Base-by-base conservation (phyloP, 2,329 filamentous ascomycete genomes). In the Catunica adiposa region DNA sequence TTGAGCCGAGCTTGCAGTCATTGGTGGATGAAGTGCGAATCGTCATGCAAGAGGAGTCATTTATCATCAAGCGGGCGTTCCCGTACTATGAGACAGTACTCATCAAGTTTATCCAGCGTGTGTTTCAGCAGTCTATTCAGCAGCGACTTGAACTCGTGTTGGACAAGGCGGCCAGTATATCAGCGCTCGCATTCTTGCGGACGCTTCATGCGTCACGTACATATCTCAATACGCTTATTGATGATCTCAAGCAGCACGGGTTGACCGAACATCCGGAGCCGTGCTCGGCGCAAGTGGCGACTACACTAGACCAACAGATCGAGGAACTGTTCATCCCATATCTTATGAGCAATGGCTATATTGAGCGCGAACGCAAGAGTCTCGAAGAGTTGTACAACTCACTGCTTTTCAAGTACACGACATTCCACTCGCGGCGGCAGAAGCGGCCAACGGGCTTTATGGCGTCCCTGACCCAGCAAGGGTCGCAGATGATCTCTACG, bases 111-210 rank as follows among this genome's bases (percentile, higher is more conserved):
- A 77, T 98, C 53, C 92, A 98, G 68, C 79, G 92, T 61, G 84
- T 98, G 9, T 98, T 98, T 64, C 92, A 98, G 66, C 92, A 98
- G 68, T 97, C 90, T 1, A 89, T 98, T 60, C 94, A 98, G 68
- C 90, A 97, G 67, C 80, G 90, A 14, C 75, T 98, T 8, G 92
- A 98, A 66, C 86, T 94, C 80, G 89, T 98, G 2, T 73, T 98
- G 51, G 89, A 95, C 62, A 97, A 97, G 70, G 92, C 92, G 15
- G 85, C 87, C 61, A 86, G 85, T 3, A 82, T 97, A 15, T 98
- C 94, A 0, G 89, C 89, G 0, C 72, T 98, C 29, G 89, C 92
- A 1, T 98, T 96, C 65, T 70, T 98, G 29, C 81, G 92, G 59
- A 92, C 88, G 14, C 67, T 98, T 11, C 94, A 98, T 68, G 86